Percentiles rank a stretch among this genome's conserved stretches.
These are phyloP conservation scores for Candida alai DNA, from an alignment of 805 yeast genomes.

Conservation along the genomic window DNA sequence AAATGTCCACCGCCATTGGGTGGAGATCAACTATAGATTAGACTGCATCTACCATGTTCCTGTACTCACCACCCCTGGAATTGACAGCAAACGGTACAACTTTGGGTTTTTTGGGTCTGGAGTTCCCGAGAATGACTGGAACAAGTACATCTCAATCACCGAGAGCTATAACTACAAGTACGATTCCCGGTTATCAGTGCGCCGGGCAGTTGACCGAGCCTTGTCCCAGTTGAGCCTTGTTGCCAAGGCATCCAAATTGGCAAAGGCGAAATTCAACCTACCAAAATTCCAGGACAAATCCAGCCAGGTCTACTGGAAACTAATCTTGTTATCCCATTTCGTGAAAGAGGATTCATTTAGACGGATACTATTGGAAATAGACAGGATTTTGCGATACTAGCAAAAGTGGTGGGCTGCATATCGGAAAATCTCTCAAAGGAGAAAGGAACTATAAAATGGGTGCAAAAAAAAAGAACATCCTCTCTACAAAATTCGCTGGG, in stretches of 20 bases:
- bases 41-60: constrained; percentile 25
- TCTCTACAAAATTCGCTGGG: no score
- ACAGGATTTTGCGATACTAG: constrained; percentile 3
- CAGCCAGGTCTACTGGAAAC: constrained; percentile 7
- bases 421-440: no score
- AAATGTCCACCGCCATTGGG: constrained; percentile 23
- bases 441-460: no score
- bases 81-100: constrained; percentile 18
- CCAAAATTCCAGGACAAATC: not conserved
- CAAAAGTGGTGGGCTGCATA: not conserved
- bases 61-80: constrained; percentile 24
- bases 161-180: constrained; percentile 19
- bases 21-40: constrained; percentile 18
- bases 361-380: constrained; percentile 5
- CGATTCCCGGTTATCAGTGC: constrained; percentile 12
- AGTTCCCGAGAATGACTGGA: constrained; percentile 17
- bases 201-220: constrained; percentile 8
- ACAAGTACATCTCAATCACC: constrained; percentile 13
- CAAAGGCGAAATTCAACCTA: constrained; percentile 4
- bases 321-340: constrained; percentile 11
- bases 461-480: no score
- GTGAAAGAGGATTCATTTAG: constrained; percentile 5
- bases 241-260: constrained; percentile 2
- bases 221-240: constrained; percentile 7
- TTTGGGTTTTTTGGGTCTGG: constrained; percentile 7